These are phyloP conservation scores for Grigorovia jiainica DNA, from an alignment of 805 yeast genomes.

Conservation along the genomic window DNA sequence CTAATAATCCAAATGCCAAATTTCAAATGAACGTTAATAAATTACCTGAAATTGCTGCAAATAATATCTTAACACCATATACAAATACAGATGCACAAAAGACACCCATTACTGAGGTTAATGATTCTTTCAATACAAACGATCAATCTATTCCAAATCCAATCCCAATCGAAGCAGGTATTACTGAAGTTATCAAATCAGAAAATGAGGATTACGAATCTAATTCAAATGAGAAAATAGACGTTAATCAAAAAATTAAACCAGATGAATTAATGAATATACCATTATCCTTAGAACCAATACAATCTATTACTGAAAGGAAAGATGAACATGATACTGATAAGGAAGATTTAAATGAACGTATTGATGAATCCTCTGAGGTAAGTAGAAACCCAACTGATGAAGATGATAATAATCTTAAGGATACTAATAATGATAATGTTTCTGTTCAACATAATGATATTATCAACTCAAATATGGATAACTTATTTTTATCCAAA, in stretches of 20 bases:
- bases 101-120: slow-evolving; percentile 6
- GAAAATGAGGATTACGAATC: neutral
- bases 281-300: no score
- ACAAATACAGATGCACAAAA: slow-evolving; percentile 8
- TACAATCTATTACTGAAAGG: no score
- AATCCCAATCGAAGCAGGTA: neutral
- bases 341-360: no score
- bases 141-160: neutral
- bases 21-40: slow-evolving; percentile 1
- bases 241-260: neutral
- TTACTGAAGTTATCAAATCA: neutral
- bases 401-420: neutral
- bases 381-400: neutral
- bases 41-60: slow-evolving; percentile 4
- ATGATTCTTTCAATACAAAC: neutral
- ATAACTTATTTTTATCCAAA: no score
- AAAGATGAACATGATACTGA: no score
- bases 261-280: no score
- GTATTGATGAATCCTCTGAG: no score
- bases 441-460: no score
- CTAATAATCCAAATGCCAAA: slow-evolving; percentile 1
- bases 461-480: no score
- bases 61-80: slow-evolving; percentile 25
- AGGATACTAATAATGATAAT: neutral
- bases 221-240: neutral